Conservation (phyloP, 2,329 filamentous ascomycete genomes). For the Laburnicola sp. region DNA sequence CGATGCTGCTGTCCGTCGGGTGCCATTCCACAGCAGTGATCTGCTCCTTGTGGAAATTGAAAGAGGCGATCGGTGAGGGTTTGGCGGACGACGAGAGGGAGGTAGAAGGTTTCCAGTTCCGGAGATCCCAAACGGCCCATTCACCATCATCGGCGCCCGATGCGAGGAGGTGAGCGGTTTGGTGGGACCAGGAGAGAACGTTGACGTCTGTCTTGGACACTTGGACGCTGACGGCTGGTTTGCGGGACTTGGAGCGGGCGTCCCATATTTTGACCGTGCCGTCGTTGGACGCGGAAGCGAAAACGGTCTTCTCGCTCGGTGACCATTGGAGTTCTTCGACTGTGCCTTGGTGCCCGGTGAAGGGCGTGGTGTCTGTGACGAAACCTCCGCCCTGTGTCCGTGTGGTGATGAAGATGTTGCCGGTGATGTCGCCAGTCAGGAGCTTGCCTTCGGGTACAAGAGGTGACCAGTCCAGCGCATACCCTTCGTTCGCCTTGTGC, state of each 20-base stretch:
- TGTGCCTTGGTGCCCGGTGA: slow-evolving; percentile 79
- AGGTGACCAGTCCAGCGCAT: slow-evolving; percentile 96
- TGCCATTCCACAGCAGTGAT: slow-evolving; percentile 98
- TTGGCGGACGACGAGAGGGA: slow-evolving; percentile 53
- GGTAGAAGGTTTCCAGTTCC: slow-evolving; percentile 80
- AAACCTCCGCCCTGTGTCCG: slow-evolving; percentile 86
- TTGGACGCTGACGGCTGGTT: slow-evolving; percentile 83
- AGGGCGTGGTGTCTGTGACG: slow-evolving; percentile 81
- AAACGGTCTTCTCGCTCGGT: slow-evolving; percentile 88
- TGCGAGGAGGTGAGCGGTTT: slow-evolving; percentile 86
- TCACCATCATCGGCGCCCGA: slow-evolving; percentile 91
- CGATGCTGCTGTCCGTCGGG: slow-evolving; percentile 92
- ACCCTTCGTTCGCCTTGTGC: slow-evolving; percentile 85
- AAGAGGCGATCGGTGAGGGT: slow-evolving; percentile 84
- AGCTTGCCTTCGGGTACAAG: slow-evolving; percentile 79
- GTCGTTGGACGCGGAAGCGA: slow-evolving; percentile 90
- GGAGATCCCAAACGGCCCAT: slow-evolving; percentile 95
- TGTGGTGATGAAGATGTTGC: slow-evolving; percentile 85
- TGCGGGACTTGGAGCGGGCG: slow-evolving; percentile 83
- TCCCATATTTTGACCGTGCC: slow-evolving; percentile 97
- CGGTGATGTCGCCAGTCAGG: slow-evolving; percentile 87
- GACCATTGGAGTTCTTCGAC: slow-evolving; percentile 98
- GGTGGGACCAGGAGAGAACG: slow-evolving; percentile 91
- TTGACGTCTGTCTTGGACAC: slow-evolving; percentile 88
- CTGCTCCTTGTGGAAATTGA: slow-evolving; percentile 94